Evolutionary conservation across 352 stramenopile genomes (phyloP).

Genomic region (Globisporangium yorkense): DNA sequence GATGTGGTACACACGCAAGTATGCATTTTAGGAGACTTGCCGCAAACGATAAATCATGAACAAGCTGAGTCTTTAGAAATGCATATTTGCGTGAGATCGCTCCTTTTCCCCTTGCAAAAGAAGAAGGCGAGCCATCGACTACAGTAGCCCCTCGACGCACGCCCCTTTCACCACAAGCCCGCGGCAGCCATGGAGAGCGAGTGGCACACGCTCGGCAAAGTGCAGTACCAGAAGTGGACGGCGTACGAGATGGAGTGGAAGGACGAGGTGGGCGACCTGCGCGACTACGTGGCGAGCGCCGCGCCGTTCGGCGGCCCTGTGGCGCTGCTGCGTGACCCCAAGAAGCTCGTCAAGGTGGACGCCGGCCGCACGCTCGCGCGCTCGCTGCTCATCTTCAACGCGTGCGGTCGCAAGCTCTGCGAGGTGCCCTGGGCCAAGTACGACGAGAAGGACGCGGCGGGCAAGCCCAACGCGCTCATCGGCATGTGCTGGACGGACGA

Average conservation of each 20-base stretch:
- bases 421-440: slow-evolving; percentile 59
- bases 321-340: slow-evolving; percentile 66
- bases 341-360: slow-evolving; percentile 68
- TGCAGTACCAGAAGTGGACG: slow-evolving; percentile 84
- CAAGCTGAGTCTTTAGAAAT: no score
- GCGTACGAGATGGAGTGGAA: slow-evolving; percentile 67
- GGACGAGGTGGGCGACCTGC: slow-evolving; percentile 50
- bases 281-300: slow-evolving; percentile 53
- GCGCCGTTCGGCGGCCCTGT: slow-evolving; percentile 68
- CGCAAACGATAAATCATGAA: no score
- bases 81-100: no score
- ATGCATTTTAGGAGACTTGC: no score
- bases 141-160: no score
- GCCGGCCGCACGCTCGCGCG: slow-evolving; percentile 39
- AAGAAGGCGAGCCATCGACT: no score
- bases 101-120: no score
- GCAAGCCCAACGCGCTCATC: slow-evolving; percentile 46
- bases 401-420: slow-evolving; percentile 53
- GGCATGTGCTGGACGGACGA: slow-evolving; percentile 81
- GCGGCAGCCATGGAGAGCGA: slow-evolving; percentile 52
- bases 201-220: slow-evolving; percentile 81
- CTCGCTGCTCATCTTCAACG: slow-evolving; percentile 73
- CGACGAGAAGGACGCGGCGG: slow-evolving; percentile 49
- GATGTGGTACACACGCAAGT: no score
- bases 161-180: no score